Percentiles rank a stretch among this genome's conserved stretches.
Conservation (phyloP, 2,329 filamentous ascomycete species). For the Stachybotrys echinatus region DNA sequence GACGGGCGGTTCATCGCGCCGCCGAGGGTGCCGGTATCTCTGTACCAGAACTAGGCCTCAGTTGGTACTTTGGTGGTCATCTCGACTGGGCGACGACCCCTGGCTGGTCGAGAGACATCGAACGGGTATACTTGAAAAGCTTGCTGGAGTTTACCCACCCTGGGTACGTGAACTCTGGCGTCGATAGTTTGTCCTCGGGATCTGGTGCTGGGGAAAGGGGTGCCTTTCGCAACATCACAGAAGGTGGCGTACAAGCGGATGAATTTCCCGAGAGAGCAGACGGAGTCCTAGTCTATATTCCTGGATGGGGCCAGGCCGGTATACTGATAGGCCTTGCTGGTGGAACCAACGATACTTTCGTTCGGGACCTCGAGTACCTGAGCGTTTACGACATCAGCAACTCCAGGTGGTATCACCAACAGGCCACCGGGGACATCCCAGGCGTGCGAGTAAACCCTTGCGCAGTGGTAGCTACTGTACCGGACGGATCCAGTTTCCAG, state of each 20-base stretch:
- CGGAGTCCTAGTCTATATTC: slow-evolving; percentile 66
- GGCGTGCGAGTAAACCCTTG: slow-evolving; percentile 52
- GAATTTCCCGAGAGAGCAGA: slow-evolving; percentile 71
- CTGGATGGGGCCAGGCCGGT: slow-evolving; percentile 66
- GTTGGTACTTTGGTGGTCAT: slow-evolving; percentile 77
- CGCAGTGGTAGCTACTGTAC: slow-evolving; percentile 55
- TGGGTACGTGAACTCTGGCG: slow-evolving; percentile 58
- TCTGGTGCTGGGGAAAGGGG: slow-evolving; percentile 56
- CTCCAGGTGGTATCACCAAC: slow-evolving; percentile 56
- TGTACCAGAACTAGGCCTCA: slow-evolving; percentile 63
- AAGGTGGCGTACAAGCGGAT: slow-evolving; percentile 61
- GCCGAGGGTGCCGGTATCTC: slow-evolving; percentile 70
- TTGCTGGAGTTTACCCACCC: slow-evolving; percentile 73
- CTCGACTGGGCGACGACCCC: slow-evolving; percentile 53
- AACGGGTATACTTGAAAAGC: slow-evolving; percentile 66
- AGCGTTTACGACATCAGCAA: slow-evolving; percentile 65
- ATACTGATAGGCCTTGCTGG: slow-evolving; percentile 69
- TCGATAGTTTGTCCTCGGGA: slow-evolving; percentile 46
- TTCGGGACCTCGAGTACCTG: slow-evolving; percentile 46
- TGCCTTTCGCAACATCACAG: slow-evolving; percentile 68
- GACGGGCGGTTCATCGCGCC: slow-evolving; percentile 57
- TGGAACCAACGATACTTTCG: slow-evolving; percentile 63
- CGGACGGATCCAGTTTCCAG: slow-evolving; percentile 70
- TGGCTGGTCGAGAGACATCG: slow-evolving; percentile 62
- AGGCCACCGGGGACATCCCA: slow-evolving; percentile 48